These are phyloP conservation scores for Dictyostelium citrinum DNA, from an alignment of 78 protist species.

Conservation along the genomic window DNA sequence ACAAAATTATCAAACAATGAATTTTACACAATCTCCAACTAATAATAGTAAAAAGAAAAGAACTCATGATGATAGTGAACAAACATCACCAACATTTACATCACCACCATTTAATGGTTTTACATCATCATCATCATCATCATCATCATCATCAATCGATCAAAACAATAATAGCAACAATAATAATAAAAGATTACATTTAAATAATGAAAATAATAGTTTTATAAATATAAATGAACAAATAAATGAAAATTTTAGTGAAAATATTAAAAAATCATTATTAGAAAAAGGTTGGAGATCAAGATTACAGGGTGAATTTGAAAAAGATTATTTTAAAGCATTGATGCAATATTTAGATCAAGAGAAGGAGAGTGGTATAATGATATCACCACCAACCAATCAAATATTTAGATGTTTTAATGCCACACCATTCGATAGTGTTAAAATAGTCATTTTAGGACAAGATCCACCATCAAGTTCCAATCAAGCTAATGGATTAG, in stretches of 20 bases:
- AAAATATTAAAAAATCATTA: slow-evolving; percentile 29
- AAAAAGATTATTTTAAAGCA: slow-evolving; percentile 19
- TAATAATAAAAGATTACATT: background rate
- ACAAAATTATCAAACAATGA: background rate
- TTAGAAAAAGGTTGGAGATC: slow-evolving; percentile 18
- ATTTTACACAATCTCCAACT: background rate
- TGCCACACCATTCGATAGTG: slow-evolving; percentile 16
- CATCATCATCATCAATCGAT: background rate
- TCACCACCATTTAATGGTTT: background rate
- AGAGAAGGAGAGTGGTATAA: slow-evolving; percentile 53
- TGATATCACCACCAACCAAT: slow-evolving; percentile 20
- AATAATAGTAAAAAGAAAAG: background rate
- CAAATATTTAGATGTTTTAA: slow-evolving; percentile 59
- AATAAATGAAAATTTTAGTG: background rate
- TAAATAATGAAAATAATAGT: background rate
- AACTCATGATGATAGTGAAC: slow-evolving; percentile 2
- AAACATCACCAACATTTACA: background rate
- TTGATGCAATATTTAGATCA: slow-evolving; percentile 19
- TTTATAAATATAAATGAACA: background rate
- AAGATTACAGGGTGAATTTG: slow-evolving; percentile 10
- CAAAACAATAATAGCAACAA: background rate
- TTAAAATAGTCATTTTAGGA: slow-evolving; percentile 58
- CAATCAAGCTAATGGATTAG: slow-evolving; percentile 94
- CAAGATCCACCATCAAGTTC: slow-evolving; percentile 88
- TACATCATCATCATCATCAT: background rate